Conservation (phyloP, 108 stramenopile species). For the Fragilariopsis cylindrus region DNA sequence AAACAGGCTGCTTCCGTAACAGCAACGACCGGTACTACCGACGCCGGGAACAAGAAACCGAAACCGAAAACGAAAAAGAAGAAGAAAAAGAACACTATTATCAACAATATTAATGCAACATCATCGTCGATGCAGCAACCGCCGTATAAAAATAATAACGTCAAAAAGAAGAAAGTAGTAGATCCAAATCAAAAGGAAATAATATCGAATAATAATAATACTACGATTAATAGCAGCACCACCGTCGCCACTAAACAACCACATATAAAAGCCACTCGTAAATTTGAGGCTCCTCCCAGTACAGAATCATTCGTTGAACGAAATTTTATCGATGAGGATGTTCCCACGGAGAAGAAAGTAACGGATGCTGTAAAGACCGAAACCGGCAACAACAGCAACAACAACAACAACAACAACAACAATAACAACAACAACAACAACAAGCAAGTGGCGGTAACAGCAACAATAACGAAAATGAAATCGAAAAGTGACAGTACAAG, state of each 20-base stretch:
- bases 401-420: not conserved
- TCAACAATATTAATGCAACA: not conserved
- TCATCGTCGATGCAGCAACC: not conserved
- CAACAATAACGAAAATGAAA: constrained; percentile 7
- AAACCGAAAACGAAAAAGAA: not conserved
- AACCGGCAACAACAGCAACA: not conserved
- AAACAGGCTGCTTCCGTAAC: not conserved
- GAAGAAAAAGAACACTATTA: not conserved
- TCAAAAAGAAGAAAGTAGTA: not conserved
- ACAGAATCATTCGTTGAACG: constrained; percentile 14
- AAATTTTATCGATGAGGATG: no score
- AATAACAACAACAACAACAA: not conserved
- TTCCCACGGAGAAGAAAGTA: not conserved
- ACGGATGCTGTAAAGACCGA: not conserved
- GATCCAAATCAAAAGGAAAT: not conserved
- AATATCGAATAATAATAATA: no score
- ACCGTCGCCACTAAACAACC: no score
- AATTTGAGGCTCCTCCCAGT: constrained; percentile 24
- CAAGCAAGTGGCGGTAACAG: constrained; percentile 6
- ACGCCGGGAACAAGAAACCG: not conserved
- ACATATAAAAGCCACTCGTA: no score
- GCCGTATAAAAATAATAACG: not conserved
- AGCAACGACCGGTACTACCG: not conserved
- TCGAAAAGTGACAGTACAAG: not conserved
- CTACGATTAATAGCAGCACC: no score